Conservation (phyloP, 805 yeast species). For the Saccharomycopsis fodiens region DNA sequence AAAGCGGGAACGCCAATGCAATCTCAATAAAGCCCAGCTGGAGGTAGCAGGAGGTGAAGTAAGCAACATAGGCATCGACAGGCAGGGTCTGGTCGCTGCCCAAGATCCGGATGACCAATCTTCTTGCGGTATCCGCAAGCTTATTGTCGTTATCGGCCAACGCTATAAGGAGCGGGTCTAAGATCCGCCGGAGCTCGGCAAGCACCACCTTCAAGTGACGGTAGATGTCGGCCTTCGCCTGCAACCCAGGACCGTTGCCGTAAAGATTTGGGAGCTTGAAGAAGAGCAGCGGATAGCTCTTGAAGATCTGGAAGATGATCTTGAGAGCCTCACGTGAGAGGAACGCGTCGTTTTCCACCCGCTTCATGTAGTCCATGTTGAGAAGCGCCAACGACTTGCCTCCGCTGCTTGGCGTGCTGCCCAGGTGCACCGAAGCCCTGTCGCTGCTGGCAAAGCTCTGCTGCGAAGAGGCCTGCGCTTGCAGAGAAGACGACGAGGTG, state of each 20-base stretch:
- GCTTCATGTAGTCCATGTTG: slow-evolving; percentile 14
- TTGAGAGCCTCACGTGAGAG: slow-evolving; percentile 20
- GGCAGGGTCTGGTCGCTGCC: slow-evolving; percentile 12
- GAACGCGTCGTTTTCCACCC: slow-evolving; percentile 15
- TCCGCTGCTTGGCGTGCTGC: neutral
- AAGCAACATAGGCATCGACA: slow-evolving; percentile 12
- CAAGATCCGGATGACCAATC: slow-evolving; percentile 13
- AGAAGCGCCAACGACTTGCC: slow-evolving; percentile 6
- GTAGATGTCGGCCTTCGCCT: slow-evolving; percentile 2
- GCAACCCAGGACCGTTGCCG: neutral
- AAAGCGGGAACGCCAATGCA: slow-evolving; percentile 5
- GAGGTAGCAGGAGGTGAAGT: slow-evolving; percentile 15
- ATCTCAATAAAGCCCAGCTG: slow-evolving; percentile 19
- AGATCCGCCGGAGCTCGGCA: slow-evolving; percentile 12
- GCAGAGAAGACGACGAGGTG: neutral
- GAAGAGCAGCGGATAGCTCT: slow-evolving; percentile 8
- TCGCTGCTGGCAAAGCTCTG: neutral
- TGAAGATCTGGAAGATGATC: slow-evolving; percentile 17
- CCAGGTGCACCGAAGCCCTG: neutral
- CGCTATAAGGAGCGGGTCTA: slow-evolving; percentile 15
- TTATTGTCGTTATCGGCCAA: slow-evolving; percentile 18
- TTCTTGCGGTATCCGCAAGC: slow-evolving; percentile 16
- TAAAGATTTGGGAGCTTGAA: slow-evolving; percentile 18
- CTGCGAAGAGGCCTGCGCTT: neutral
- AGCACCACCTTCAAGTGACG: slow-evolving; percentile 7